Evolutionary conservation across 306 rosid species (phyloP), one percentile per base, ranked within the genome.

Genomic region (Cicer cuneatum): DNA sequence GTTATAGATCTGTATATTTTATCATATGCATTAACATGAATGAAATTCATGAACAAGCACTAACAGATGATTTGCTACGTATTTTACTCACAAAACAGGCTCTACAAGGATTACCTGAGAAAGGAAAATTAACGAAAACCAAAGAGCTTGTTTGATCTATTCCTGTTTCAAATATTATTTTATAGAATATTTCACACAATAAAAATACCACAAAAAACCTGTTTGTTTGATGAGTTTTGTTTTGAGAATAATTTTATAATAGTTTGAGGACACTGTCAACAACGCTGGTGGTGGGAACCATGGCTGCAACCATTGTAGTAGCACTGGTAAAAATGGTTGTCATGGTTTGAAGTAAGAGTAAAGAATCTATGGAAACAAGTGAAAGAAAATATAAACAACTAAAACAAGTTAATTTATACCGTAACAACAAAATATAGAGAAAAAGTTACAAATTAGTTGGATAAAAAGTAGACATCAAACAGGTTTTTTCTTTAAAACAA

Each of bases 1-100:
- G 52, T 63, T 38, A 38, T 37, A 39, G 35, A 21, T 39, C 39
- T 58, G 9, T 45, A 60, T 60, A 24, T 48, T 60, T 24, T 21
- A 19, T 16, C 15, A 47, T n/a, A n/a, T 40, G 76, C n/a, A 69
- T 47, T 45, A 38, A 38, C 42, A 38, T 35, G 45, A 47, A 77
- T n/a, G 24, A 10, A 21, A 38, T 41, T 78, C 65, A n/a, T 48
- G 24, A 70, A 69, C 51, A 78, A 69, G 57, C 15, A 69, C 21
- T 24, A 52, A 41, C 47, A 42, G 21, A 69, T 38, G 41, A 69
- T 58, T 45, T 67, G 9, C 16, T 8, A 68, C 56, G 15, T 46
- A 56, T 58, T 46, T 33, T 47, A 69, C 53, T 66, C 14, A 14
- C 39, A 54, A 42, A 42, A 57, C 52, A 59, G 64, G 53, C 63